A percentile compares a stretch with the other conserved stretches of the same genome.
phyloP scores from a whole-genome alignment of 108 stramenopile species.

The Pseudonitzschia pungens region DNA sequence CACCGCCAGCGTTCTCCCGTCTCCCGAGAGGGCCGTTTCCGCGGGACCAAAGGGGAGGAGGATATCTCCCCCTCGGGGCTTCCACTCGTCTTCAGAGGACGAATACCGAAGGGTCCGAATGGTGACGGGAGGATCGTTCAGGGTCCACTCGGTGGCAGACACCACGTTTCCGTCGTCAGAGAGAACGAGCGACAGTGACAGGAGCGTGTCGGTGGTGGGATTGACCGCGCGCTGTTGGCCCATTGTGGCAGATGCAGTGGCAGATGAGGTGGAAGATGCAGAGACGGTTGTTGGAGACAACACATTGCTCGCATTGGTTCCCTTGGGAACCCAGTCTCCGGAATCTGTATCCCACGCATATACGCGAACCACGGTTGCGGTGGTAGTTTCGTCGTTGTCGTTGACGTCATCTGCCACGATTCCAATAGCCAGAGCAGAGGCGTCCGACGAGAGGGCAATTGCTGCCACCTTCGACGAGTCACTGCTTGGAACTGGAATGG shows the following conservation, averaged over 20 bases:
- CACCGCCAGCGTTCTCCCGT: slow-evolving; percentile 10
- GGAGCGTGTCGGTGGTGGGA: slow-evolving; percentile 1
- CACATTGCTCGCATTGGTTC: too few species aligned
- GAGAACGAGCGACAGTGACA: slow-evolving; percentile 12
- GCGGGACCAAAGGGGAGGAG: slow-evolving; percentile 13
- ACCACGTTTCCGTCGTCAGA: not conserved
- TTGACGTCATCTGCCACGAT: not conserved
- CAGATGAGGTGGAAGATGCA: not conserved
- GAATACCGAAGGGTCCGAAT: not conserved
- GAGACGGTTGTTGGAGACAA: too few species aligned
- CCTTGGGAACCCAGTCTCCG: slow-evolving; percentile 11
- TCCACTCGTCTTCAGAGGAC: not conserved
- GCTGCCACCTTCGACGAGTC: not conserved
- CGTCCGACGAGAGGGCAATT: not conserved
- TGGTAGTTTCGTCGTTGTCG: too few species aligned
- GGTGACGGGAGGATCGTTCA: not conserved
- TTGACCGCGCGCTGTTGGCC: not conserved
- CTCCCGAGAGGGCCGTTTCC: slow-evolving; percentile 3
- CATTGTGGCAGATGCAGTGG: not conserved
- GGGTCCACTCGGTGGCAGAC: slow-evolving; percentile 9
- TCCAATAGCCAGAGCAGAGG: not conserved
- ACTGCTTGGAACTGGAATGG: not conserved
- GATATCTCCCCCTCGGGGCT: not conserved
- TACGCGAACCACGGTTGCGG: not conserved
- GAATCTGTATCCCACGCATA: not conserved